Evolutionary conservation across 2,329 filamentous ascomycete genomes (phyloP).

Genomic region (Verticillium nonalfalfae): DNA sequence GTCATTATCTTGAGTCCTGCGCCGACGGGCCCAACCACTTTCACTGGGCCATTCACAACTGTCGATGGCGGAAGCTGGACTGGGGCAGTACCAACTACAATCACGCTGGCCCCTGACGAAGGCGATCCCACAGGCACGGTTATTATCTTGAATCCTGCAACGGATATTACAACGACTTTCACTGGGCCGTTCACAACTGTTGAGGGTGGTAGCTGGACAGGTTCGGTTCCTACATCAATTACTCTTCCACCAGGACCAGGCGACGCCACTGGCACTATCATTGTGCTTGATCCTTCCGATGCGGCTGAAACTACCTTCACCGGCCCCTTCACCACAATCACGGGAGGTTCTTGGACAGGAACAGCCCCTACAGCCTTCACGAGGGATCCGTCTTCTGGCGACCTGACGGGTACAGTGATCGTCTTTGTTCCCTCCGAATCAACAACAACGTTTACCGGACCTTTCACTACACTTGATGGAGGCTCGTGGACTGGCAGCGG

Average conservation of each 20-base stretch:
- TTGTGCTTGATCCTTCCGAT: neutral
- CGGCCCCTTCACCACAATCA: neutral
- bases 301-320: neutral
- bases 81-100: neutral
- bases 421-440: conserved; percentile 1
- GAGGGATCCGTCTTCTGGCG: neutral
- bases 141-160: neutral
- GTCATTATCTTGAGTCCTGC: neutral
- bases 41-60: conserved; percentile 6
- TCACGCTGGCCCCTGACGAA: neutral
- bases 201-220: neutral
- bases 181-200: neutral
- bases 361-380: neutral
- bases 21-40: neutral
- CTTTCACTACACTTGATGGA: conserved; percentile 5
- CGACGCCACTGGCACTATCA: neutral
- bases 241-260: neutral
- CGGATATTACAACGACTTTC: neutral
- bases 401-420: conserved; percentile 3
- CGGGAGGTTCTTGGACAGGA: neutral
- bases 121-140: neutral
- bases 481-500: neutral
- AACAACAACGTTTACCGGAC: conserved; percentile 1
- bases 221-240: neutral
- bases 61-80: neutral